Percentiles rank a stretch among this genome's conserved stretches.
These are phyloP conservation scores for Xylariaceae sp. DNA, from an alignment of 2,329 filamentous ascomycete genomes.

Conservation along the genomic window DNA sequence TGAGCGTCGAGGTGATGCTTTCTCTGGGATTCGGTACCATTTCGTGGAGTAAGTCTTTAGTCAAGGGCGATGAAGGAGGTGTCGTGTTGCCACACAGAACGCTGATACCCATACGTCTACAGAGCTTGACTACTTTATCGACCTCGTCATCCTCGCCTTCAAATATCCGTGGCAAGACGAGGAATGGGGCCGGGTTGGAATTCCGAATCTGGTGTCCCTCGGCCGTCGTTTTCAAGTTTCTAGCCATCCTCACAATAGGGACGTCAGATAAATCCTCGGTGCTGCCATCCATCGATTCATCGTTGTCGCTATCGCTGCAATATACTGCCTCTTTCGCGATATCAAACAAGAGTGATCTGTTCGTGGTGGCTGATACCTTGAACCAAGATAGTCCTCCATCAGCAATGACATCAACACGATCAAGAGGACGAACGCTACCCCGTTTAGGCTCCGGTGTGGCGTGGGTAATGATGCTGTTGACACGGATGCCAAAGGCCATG, in stretches of 20 bases:
- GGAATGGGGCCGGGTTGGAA: constrained; percentile 19
- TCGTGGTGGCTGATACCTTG: constrained; percentile 32
- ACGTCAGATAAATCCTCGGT: constrained; percentile 24
- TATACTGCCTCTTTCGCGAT: constrained; percentile 31
- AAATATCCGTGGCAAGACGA: constrained; percentile 29
- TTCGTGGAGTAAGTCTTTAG: constrained; percentile 19
- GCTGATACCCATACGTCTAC: constrained; percentile 25
- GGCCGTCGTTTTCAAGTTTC: constrained; percentile 23
- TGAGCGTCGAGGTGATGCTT: constrained; percentile 35
- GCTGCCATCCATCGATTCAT: constrained; percentile 14
- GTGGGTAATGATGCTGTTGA: constrained; percentile 23
- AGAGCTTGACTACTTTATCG: constrained; percentile 26
- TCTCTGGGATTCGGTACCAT: constrained; percentile 29
- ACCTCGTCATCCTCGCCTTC: constrained; percentile 25
- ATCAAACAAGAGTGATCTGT: constrained; percentile 29
- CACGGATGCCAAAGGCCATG: constrained; percentile 28
- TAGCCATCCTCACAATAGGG: constrained; percentile 29
- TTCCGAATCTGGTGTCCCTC: constrained; percentile 28
- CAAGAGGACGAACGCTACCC: constrained; percentile 18
- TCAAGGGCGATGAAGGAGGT: constrained; percentile 20
- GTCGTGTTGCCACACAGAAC: constrained; percentile 23
- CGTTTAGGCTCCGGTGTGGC: constrained; percentile 24
- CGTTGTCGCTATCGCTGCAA: constrained; percentile 28
- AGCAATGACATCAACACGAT: constrained; percentile 28
- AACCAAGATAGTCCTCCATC: constrained; percentile 31